Evolutionary conservation across 23 red algal species (phyloP).

Genomic region (Agarophyton chilense): DNA sequence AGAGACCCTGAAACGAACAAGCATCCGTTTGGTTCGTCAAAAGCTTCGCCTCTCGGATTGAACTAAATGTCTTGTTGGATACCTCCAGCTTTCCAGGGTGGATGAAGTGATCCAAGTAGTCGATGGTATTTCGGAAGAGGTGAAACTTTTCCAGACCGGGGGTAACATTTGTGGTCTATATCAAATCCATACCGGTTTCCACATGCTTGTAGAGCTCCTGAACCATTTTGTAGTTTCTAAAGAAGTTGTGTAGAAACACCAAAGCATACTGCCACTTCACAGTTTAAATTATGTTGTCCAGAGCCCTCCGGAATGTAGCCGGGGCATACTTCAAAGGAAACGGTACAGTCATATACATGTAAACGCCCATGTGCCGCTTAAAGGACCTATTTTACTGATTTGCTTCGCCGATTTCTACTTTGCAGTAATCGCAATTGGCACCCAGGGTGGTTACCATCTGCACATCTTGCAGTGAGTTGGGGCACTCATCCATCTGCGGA

Average conservation of each 20-base stretch:
- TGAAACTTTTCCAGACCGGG: background rate
- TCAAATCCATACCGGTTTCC: background rate
- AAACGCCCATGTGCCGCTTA: background rate
- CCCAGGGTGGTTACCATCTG: constrained; percentile 7
- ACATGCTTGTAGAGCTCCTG: background rate
- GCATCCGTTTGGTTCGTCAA: no score
- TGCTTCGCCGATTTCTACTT: background rate
- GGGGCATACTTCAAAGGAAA: background rate
- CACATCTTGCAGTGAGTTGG: constrained; percentile 13
- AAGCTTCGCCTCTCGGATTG: no score
- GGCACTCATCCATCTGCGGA: constrained; percentile 27
- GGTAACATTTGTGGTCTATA: background rate
- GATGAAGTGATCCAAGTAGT: no score
- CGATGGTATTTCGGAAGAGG: no score
- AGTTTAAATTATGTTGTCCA: background rate
- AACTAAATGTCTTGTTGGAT: no score
- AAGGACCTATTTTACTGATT: background rate
- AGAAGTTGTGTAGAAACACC: background rate
- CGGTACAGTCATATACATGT: background rate
- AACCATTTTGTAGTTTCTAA: background rate
- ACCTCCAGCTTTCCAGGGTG: no score
- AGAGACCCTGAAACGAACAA: no score
- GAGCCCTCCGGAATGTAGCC: background rate
- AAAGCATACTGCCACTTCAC: background rate
- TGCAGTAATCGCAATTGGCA: background rate